Base-by-base conservation (phyloP, 106 monocot species). In the Hemerocallis citrina region DNA sequence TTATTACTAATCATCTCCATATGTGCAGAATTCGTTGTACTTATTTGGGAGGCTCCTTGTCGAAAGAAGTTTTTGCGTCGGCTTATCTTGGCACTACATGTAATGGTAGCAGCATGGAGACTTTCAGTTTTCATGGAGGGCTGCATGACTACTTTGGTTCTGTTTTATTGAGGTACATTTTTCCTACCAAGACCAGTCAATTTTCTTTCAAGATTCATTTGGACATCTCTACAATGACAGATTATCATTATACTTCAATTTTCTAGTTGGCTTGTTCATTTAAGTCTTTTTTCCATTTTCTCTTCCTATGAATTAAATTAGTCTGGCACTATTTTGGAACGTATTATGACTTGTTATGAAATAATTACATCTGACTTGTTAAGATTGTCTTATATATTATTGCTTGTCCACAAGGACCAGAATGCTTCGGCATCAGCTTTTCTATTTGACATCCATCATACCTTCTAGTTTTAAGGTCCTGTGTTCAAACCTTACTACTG, bases 131-230 rank as follows among this genome's bases (percentile, higher is more conserved):
- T 64, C 81, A 84, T 50, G 77, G 75, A 72, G 69, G 70, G 34
- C 48, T 70, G 31, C 51, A 68, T 0, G 43, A 79, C 60, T 28
- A 28, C 32, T 78, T 72, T 64, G 90, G 96, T 27, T 87, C 23
- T 90, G 75, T 68, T 96, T 90, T 42, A 67, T 96, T 55, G 96
- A 96, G 96, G 96, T 91, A 43, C 57, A n/a, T 36, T 13, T 15
- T 55, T 55, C 6, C 34, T 36, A 1, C 5, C n/a, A 7, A 2
- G 17, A 33, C 16, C 33, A 55, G 55, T 55, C 17, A 33, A 55
- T 55, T 34, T 22, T 0, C 51, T 25, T 28, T n/a, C 8, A 16
- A 13, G 27, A 29, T 55, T 33, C 33, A 55, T 9, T 55, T 13
- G 33, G 5, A 33, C 17, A 55, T 34, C 10, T 12, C 12, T 27